phyloP scores from a whole-genome alignment of 176 grass and related monocot species.

The Aegilops tauschii region DNA sequence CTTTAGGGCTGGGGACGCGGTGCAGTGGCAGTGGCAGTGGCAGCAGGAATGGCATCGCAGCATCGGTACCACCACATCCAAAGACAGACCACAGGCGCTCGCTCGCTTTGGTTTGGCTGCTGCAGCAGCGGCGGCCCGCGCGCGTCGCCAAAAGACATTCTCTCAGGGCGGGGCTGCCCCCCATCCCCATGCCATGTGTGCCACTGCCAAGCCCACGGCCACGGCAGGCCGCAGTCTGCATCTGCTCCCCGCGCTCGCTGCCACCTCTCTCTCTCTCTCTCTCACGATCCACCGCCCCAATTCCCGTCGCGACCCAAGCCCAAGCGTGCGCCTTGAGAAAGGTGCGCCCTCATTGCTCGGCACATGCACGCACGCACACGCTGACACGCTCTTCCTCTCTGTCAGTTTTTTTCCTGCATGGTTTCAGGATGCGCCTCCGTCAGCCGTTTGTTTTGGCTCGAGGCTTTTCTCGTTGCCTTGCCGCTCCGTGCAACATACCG shows the following conservation, averaged over 20 bases:
- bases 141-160: slow-evolving; percentile 51
- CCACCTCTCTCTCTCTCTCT: neutral
- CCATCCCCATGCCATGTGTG: slow-evolving; percentile 27
- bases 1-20: neutral
- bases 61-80: too few species aligned
- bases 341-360: slow-evolving; percentile 24
- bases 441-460: neutral
- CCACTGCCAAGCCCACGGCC: neutral
- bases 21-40: too few species aligned
- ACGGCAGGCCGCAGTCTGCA: too few species aligned
- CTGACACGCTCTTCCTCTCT: too few species aligned
- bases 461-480: neutral
- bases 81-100: neutral
- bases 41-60: neutral
- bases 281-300: slow-evolving; percentile 19
- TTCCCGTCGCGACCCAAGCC: slow-evolving; percentile 27
- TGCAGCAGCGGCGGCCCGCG: neutral
- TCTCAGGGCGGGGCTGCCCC: slow-evolving; percentile 35
- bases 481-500: neutral
- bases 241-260: too few species aligned
- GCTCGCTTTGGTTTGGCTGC: slow-evolving; percentile 3
- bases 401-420: neutral
- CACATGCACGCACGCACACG: slow-evolving; percentile 37
- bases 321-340: slow-evolving; percentile 88
- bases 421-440: neutral